These are phyloP conservation scores for Fimicolochytrium jonesii DNA, from an alignment of 192 early-diverging fungal genomes.

Conservation along the genomic window DNA sequence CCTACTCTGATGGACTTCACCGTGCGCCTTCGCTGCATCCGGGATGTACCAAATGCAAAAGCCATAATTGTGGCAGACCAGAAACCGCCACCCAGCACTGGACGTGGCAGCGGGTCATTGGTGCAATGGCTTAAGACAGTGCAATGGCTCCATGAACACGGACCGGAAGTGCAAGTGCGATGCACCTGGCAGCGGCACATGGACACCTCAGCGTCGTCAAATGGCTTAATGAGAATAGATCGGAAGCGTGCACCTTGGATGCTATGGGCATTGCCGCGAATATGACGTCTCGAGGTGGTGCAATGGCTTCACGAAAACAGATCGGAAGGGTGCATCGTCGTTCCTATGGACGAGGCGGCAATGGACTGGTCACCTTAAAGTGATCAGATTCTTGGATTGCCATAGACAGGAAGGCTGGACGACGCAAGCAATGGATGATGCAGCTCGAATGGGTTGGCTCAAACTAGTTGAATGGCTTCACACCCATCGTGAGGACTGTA, in stretches of 20 bases:
- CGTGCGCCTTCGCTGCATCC: too few relatives aligned
- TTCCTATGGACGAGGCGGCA: constrained; percentile 18
- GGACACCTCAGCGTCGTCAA: constrained; percentile 16
- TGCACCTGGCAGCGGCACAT: constrained; percentile 8
- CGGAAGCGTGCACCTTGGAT: constrained; percentile 13
- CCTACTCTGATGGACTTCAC: too few relatives aligned
- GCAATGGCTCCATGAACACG: constrained; percentile 21
- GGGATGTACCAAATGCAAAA: too few relatives aligned
- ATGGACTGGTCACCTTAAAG: constrained; percentile 17
- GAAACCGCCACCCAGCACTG: too few relatives aligned
- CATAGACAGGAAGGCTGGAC: constrained; percentile 14
- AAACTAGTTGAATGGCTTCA: constrained; percentile 23
- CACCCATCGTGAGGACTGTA: constrained; percentile 12
- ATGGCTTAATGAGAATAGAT: constrained; percentile 5
- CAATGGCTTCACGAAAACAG: constrained; percentile 20
- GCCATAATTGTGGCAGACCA: too few relatives aligned
- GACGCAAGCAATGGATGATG: constrained; percentile 25
- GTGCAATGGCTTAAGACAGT: constrained; percentile 23
- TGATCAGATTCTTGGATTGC: constrained; percentile 9
- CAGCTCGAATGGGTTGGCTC: constrained; percentile 11
- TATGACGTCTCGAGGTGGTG: constrained; percentile 22
- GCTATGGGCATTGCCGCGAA: constrained; percentile 23
- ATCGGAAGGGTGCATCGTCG: constrained; percentile 21
- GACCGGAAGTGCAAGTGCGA: constrained; percentile 27
- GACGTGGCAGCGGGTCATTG: too few relatives aligned